These are phyloP conservation scores for Echinosophora koreensis DNA, from an alignment of 306 rosid species.

Conservation along the genomic window DNA sequence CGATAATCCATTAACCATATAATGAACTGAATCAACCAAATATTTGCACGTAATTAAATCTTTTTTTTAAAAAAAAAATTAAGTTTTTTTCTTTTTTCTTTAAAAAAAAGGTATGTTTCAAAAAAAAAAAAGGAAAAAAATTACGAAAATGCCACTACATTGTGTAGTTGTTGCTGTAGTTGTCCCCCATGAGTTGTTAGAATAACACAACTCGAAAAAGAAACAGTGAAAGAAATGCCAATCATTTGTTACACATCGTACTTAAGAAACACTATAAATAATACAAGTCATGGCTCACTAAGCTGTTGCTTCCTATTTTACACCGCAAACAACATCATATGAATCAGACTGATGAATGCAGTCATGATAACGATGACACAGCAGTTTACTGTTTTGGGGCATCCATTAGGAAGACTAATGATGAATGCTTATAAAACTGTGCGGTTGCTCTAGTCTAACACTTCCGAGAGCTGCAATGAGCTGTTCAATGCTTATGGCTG, in stretches of 20 bases:
- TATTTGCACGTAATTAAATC: too few species aligned
- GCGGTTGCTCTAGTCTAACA: not conserved
- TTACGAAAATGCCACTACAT: too few species aligned
- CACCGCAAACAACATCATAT: not conserved
- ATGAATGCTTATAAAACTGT: not conserved
- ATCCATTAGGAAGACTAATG: slow-evolving; percentile 31
- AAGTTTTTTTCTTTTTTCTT: too few species aligned
- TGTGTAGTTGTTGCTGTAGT: too few species aligned
- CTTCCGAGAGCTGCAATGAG: slow-evolving; percentile 42
- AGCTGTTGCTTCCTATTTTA: not conserved
- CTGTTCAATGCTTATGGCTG: slow-evolving; percentile 45
- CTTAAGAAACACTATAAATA: not conserved
- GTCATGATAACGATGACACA: not conserved
- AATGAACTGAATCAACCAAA: too few species aligned
- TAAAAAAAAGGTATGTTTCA: too few species aligned
- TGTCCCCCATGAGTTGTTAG: too few species aligned
- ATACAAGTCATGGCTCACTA: slow-evolving; percentile 12
- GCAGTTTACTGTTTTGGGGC: slow-evolving; percentile 13
- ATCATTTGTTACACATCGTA: not conserved
- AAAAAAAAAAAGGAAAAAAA: too few species aligned
- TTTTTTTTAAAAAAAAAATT: too few species aligned
- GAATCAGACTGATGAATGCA: slow-evolving; percentile 5
- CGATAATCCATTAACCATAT: too few species aligned
- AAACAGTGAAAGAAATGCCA: not conserved
- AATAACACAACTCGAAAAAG: too few species aligned